These are phyloP conservation scores for Prunus mume DNA, from an alignment of 306 rosid genomes.

Conservation along the genomic window DNA sequence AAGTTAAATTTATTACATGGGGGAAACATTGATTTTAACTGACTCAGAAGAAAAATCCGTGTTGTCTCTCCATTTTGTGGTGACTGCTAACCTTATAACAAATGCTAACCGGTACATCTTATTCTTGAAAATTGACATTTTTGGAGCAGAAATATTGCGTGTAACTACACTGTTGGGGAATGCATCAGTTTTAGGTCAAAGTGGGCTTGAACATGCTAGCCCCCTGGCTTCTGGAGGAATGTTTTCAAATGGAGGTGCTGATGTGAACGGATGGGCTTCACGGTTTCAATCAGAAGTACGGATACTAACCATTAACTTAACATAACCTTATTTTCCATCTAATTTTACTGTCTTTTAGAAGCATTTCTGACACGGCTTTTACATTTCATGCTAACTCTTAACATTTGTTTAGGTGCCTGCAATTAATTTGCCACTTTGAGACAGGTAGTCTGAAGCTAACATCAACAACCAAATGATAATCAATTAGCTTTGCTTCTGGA, in stretches of 20 bases:
- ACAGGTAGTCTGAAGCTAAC: slow-evolving; percentile 79
- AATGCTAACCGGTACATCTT: slow-evolving; percentile 99
- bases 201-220: slow-evolving; percentile 99
- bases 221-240: slow-evolving; percentile 99
- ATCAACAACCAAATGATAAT: slow-evolving; percentile 40
- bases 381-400: slow-evolving; percentile 65
- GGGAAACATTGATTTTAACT: slow-evolving; percentile 62
- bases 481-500: slow-evolving; percentile 39
- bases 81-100: slow-evolving; percentile 94
- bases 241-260: slow-evolving; percentile 88
- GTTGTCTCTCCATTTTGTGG: slow-evolving; percentile 78
- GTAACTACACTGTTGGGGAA: slow-evolving; percentile 99
- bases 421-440: slow-evolving; percentile 50
- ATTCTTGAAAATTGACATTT: slow-evolving; percentile 98
- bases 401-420: slow-evolving; percentile 54
- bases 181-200: slow-evolving; percentile 99
- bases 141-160: slow-evolving; percentile 99
- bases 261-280: slow-evolving; percentile 91
- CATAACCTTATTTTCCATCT: slow-evolving; percentile 91
- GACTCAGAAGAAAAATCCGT: slow-evolving; percentile 66
- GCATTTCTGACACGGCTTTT: slow-evolving; percentile 69
- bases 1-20: slow-evolving; percentile 40
- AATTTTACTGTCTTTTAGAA: slow-evolving; percentile 73
- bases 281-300: slow-evolving; percentile 99
- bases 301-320: slow-evolving; percentile 99